Conservation (phyloP, 2,329 filamentous ascomycete species). For the Hypoxylon sp. region DNA sequence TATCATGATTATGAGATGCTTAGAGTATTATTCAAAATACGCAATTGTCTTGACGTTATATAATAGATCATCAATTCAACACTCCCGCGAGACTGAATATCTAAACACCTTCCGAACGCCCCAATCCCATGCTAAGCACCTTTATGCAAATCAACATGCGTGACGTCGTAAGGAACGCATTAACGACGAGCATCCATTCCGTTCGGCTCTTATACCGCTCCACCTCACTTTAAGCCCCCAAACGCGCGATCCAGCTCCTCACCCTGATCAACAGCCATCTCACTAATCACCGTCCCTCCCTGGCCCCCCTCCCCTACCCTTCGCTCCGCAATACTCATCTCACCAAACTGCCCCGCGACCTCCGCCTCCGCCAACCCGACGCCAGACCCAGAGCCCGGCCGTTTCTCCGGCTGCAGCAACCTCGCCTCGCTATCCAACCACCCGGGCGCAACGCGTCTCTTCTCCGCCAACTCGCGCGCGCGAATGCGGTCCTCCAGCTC, state of each 20-base stretch:
- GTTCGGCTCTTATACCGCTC: background rate
- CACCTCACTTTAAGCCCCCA: slow-evolving; percentile 54
- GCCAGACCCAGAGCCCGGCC: slow-evolving; percentile 43
- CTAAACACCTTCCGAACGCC: slow-evolving; percentile 15
- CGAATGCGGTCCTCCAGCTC: slow-evolving; percentile 77
- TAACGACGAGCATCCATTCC: background rate
- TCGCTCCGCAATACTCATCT: slow-evolving; percentile 49
- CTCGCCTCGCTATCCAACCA: slow-evolving; percentile 82
- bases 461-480: slow-evolving; percentile 80
- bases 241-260: slow-evolving; percentile 71
- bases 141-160: slow-evolving; percentile 1
- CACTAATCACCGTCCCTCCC: slow-evolving; percentile 48
- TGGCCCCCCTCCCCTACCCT: slow-evolving; percentile 25
- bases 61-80: slow-evolving; percentile 1
- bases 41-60: background rate
- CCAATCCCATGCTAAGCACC: slow-evolving; percentile 5
- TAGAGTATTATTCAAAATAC: background rate
- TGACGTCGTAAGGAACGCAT: background rate
- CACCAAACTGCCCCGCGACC: slow-evolving; percentile 47
- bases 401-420: slow-evolving; percentile 76
- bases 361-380: slow-evolving; percentile 44
- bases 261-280: slow-evolving; percentile 63
- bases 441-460: slow-evolving; percentile 81
- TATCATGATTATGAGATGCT: background rate
- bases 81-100: background rate